Percentiles rank a stretch among this genome's conserved stretches.
Evolutionary conservation across 2,329 filamentous ascomycete species (phyloP).

Genomic region (Aspergillus ruber): DNA sequence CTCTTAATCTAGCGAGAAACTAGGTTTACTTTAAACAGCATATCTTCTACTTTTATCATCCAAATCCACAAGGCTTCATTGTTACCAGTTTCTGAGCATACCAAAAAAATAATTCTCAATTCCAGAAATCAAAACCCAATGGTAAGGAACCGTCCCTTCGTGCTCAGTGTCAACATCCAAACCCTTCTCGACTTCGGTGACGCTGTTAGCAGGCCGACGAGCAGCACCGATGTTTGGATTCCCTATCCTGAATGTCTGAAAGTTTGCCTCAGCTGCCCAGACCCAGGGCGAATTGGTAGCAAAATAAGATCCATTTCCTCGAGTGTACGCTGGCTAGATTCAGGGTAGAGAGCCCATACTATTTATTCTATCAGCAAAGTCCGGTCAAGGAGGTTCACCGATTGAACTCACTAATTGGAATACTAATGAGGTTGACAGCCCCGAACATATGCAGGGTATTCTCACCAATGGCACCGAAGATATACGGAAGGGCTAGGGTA

Average conservation of each 20-base stretch:
- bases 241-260: constrained; percentile 55
- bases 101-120: no score
- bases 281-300: constrained; percentile 61
- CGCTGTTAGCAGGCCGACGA: no score
- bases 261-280: constrained; percentile 64
- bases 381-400: no score
- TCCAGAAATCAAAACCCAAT: no score
- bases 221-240: constrained; percentile 37
- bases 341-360: constrained; percentile 68
- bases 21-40: no score
- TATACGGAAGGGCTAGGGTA: constrained; percentile 51
- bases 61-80: no score
- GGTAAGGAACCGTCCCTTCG: no score
- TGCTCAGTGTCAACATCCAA: no score
- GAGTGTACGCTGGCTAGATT: constrained; percentile 65
- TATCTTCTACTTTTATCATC: no score
- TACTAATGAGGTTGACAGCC: constrained; percentile 57
- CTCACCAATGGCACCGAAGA: constrained; percentile 58
- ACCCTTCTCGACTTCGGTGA: no score
- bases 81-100: no score
- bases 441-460: constrained; percentile 71
- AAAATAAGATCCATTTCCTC: constrained; percentile 72
- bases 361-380: constrained; percentile 28
- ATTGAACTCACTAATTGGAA: constrained; percentile 35
- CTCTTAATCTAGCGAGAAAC: no score